phyloP scores from a whole-genome alignment of 2,329 filamentous ascomycete species.

The Moelleriella libera region DNA sequence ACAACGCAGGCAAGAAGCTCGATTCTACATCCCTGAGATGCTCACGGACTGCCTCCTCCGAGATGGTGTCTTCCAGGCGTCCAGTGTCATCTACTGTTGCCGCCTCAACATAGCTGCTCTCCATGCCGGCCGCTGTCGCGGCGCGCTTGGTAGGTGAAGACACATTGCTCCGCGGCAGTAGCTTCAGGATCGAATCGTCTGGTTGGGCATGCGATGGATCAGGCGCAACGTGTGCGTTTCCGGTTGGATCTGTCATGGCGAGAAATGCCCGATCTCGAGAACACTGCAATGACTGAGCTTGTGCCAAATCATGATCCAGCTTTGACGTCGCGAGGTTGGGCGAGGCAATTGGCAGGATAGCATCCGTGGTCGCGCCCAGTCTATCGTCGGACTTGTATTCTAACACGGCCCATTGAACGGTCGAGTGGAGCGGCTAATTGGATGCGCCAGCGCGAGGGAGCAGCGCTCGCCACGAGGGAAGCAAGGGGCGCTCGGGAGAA shows the following conservation, averaged over 20 bases:
- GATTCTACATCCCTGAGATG: constrained; percentile 52
- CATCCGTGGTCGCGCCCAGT: too few relatives aligned
- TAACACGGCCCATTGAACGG: too few relatives aligned
- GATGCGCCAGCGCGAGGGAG: too few relatives aligned
- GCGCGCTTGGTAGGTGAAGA: background rate
- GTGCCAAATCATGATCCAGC: too few relatives aligned
- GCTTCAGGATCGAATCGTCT: constrained; percentile 5
- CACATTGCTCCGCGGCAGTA: constrained; percentile 9
- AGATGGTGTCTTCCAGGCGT: constrained; percentile 29
- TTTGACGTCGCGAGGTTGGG: too few relatives aligned
- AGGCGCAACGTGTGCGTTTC: background rate
- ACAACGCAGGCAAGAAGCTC: constrained; percentile 45
- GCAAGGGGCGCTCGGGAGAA: too few relatives aligned
- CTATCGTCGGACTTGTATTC: too few relatives aligned
- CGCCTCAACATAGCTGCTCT: constrained; percentile 28
- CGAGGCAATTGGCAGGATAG: too few relatives aligned
- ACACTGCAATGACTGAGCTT: background rate
- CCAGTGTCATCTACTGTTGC: constrained; percentile 20
- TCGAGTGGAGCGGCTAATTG: too few relatives aligned
- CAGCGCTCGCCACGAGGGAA: too few relatives aligned
- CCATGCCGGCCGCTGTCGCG: constrained; percentile 6
- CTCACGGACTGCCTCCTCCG: constrained; percentile 37
- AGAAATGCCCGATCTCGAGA: background rate
- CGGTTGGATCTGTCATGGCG: background rate
- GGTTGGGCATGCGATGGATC: constrained; percentile 1